Conservation (phyloP, 805 yeast species). For the Starmerella bombi region DNA sequence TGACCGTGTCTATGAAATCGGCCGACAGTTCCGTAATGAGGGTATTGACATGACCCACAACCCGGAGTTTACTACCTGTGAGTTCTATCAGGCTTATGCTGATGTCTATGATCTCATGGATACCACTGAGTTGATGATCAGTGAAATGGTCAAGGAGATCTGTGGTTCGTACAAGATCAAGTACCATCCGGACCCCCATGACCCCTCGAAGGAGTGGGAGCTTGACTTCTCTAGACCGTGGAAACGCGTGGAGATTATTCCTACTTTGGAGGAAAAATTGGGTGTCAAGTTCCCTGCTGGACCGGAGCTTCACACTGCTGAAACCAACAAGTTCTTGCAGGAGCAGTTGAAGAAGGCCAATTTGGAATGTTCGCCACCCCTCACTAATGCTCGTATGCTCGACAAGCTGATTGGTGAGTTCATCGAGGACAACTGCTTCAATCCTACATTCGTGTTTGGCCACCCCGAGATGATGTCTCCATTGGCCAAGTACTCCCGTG, state of each 20-base stretch:
- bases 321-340: slow-evolving; percentile 83
- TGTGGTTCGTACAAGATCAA: slow-evolving; percentile 75
- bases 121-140: slow-evolving; percentile 73
- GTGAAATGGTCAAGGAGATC: slow-evolving; percentile 94
- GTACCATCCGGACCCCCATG: slow-evolving; percentile 92
- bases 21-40: slow-evolving; percentile 97
- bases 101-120: slow-evolving; percentile 94
- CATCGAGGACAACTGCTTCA: slow-evolving; percentile 77
- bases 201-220: slow-evolving; percentile 48
- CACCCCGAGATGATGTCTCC: slow-evolving; percentile 99
- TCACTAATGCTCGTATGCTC: slow-evolving; percentile 96
- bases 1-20: slow-evolving; percentile 96
- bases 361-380: slow-evolving; percentile 79
- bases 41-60: slow-evolving; percentile 98
- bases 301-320: slow-evolving; percentile 83
- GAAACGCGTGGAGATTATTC: slow-evolving; percentile 97
- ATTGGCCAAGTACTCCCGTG: slow-evolving; percentile 89
- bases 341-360: slow-evolving; percentile 62
- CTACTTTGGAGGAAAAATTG: slow-evolving; percentile 77
- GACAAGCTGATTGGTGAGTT: slow-evolving; percentile 95
- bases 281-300: slow-evolving; percentile 91
- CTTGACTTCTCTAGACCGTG: slow-evolving; percentile 92
- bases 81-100: slow-evolving; percentile 94
- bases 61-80: slow-evolving; percentile 98
- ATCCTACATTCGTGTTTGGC: slow-evolving; percentile 95